Evolutionary conservation across 345 rosid genomes (phyloP).

Genomic region (Pseudoturritis turrita): DNA sequence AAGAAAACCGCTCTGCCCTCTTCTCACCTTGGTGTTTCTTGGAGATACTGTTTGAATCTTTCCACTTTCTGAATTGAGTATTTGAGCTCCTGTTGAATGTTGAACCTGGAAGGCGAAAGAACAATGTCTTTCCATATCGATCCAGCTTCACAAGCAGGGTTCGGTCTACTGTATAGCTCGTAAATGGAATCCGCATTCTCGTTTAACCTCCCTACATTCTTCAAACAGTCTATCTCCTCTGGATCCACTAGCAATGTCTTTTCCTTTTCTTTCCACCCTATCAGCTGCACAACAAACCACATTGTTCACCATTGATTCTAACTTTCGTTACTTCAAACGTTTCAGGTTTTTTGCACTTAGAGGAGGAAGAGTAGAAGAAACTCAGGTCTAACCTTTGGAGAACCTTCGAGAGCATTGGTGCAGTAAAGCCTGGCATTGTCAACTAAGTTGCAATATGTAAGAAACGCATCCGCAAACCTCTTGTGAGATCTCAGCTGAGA

Average conservation of each 20-base stretch:
- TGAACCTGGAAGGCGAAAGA: slow-evolving; percentile 77
- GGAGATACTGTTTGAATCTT: slow-evolving; percentile 33
- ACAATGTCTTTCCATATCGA: slow-evolving; percentile 97
- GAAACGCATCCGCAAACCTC: slow-evolving; percentile 84
- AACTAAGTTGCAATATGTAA: slow-evolving; percentile 73
- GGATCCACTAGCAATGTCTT: slow-evolving; percentile 89
- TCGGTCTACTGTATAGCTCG: slow-evolving; percentile 64
- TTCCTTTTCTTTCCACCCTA: slow-evolving; percentile 96
- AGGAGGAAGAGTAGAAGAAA: not conserved
- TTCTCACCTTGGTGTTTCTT: slow-evolving; percentile 20
- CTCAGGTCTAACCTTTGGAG: slow-evolving; percentile 59
- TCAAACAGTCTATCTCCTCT: slow-evolving; percentile 69
- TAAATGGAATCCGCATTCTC: slow-evolving; percentile 80
- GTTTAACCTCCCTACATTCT: slow-evolving; percentile 60
- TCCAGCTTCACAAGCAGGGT: slow-evolving; percentile 66
- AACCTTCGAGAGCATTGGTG: slow-evolving; percentile 81
- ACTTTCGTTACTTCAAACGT: not conserved
- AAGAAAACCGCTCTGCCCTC: not conserved
- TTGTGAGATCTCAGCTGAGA: slow-evolving; percentile 88
- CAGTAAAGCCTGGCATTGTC: slow-evolving; percentile 84
- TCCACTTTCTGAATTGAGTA: slow-evolving; percentile 69
- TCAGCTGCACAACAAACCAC: slow-evolving; percentile 54
- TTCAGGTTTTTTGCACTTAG: not conserved
- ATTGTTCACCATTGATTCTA: slow-evolving; percentile 4
- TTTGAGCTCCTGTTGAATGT: slow-evolving; percentile 75